Percentiles rank a stretch among this genome's conserved stretches.
Conservation (phyloP, 2,329 filamentous ascomycete genomes). For the Xenosphaeropsis pyriputrescens region DNA sequence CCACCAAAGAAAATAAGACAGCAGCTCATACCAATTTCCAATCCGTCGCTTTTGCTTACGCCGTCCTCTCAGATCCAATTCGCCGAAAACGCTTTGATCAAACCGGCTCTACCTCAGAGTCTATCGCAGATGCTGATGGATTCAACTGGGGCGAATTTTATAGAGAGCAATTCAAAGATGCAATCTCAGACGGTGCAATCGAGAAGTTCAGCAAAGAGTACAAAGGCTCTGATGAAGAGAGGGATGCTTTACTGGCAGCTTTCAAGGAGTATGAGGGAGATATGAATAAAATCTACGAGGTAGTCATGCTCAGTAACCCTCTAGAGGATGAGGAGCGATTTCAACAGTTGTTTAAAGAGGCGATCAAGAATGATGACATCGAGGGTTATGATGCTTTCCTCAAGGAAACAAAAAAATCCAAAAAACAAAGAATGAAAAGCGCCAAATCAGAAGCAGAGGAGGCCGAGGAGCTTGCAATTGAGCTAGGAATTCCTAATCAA, state of each 20-base stretch:
- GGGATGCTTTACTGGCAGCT: slow-evolving; percentile 57
- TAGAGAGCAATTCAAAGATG: slow-evolving; percentile 64
- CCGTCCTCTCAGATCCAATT: slow-evolving; percentile 70
- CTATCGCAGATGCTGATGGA: slow-evolving; percentile 57
- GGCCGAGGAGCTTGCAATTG: slow-evolving; percentile 60
- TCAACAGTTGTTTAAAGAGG: slow-evolving; percentile 63
- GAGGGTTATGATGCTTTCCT: slow-evolving; percentile 53
- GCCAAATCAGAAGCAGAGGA: slow-evolving; percentile 56
- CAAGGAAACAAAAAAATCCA: slow-evolving; percentile 54
- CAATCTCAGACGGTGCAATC: slow-evolving; percentile 62
- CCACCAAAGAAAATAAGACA: slow-evolving; percentile 47
- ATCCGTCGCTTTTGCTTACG: slow-evolving; percentile 84
- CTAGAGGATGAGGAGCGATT: slow-evolving; percentile 78
- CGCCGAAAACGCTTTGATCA: slow-evolving; percentile 78
- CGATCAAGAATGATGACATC: slow-evolving; percentile 58
- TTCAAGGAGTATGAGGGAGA: slow-evolving; percentile 62
- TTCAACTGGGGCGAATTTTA: slow-evolving; percentile 93
- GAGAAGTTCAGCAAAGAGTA: slow-evolving; percentile 64
- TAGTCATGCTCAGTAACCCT: slow-evolving; percentile 76
- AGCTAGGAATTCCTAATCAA: slow-evolving; percentile 60
- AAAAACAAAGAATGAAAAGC: slow-evolving; percentile 39
- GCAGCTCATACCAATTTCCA: slow-evolving; percentile 74
- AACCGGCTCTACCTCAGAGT: slow-evolving; percentile 80
- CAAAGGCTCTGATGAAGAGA: slow-evolving; percentile 77
- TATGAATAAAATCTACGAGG: slow-evolving; percentile 64